Base-by-base conservation (phyloP, 2,329 filamentous ascomycete genomes). In the Fusarium robinianum region DNA sequence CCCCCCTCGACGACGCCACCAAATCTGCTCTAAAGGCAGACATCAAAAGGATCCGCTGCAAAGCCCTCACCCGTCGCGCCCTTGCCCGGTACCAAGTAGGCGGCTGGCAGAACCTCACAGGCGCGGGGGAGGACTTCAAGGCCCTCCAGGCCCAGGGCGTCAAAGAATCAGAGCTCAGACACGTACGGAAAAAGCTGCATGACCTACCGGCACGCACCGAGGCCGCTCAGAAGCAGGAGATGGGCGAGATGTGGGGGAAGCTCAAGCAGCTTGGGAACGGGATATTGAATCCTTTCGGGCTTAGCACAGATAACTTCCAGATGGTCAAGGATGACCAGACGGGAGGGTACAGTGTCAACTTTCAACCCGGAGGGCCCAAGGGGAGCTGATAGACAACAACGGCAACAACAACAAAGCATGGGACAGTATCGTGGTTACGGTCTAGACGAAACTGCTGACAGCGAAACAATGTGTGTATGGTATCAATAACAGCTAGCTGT, bases 201-300 rank as follows among this genome's bases (percentile, higher is more conserved):
- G 72, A 74, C 15, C 69, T 97, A 25, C 88, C 89, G 2, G 72
- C 78, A 2, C 77, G 78, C 50, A 79, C 90, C 35, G 88, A 92
- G 53, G 80, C 79, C 12, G 90, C 91, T 2, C 89, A 90, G 70
- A 86, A 96, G 63, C 80, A 79, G 57, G 94, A 99, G 70, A 89
- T 94, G 80, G 85, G 80, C 3, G 92, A 99, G 71, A 96, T 97
- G 90, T 95, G 96, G 90, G 88, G 87, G 12, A 96, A 97, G 72
- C 71, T 99, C 60, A 96, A 95, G 65, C 84, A 88, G 69, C 73
- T 99, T 48, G 94, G 94, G 0, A 96, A 99, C 64, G 90, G 90
- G 2, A 82, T 99, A 11, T 67, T 99, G 36, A 95, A 88, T 65
- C 92, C 92, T 1, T 97, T 97, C 73, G 94, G 94, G 2, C 70